Evolutionary conservation across 345 rosid species (phyloP).

Genomic region (Lumnitzera racemosa): DNA sequence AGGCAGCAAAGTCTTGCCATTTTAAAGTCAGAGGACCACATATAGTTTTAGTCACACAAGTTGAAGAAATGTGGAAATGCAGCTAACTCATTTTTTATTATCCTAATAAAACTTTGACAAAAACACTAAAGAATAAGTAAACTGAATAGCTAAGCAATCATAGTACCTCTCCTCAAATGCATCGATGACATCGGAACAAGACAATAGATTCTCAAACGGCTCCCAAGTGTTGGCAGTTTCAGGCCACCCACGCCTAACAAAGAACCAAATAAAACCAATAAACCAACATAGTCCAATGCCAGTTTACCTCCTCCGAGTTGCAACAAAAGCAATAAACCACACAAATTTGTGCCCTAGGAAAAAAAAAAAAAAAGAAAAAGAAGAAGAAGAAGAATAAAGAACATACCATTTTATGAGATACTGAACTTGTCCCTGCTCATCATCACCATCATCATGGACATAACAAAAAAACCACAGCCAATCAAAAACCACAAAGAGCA

Average conservation of each 20-base stretch:
- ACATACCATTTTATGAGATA: constrained; percentile 96
- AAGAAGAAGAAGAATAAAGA: neutral
- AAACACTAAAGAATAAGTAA: neutral
- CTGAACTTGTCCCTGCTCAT: constrained; percentile 74
- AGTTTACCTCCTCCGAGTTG: neutral
- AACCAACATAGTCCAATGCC: no score
- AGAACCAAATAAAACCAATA: neutral
- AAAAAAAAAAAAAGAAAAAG: no score
- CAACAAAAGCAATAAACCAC: no score
- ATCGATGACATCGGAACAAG: constrained; percentile 90
- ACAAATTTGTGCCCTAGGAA: no score
- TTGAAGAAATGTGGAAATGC: no score
- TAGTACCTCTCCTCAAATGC: constrained; percentile 86
- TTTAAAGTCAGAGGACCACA: no score
- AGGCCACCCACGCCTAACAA: constrained; percentile 96
- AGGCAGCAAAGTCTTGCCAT: no score
- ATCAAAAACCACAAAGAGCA: neutral
- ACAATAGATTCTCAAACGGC: constrained; percentile 83
- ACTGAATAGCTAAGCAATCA: neutral
- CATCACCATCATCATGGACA: constrained; percentile 4
- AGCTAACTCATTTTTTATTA: no score
- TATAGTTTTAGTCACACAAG: no score
- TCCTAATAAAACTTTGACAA: neutral
- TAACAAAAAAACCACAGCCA: neutral
- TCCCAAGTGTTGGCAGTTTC: constrained; percentile 98